These are phyloP conservation scores for Malus sieversii DNA, from an alignment of 306 rosid genomes.

Conservation along the genomic window DNA sequence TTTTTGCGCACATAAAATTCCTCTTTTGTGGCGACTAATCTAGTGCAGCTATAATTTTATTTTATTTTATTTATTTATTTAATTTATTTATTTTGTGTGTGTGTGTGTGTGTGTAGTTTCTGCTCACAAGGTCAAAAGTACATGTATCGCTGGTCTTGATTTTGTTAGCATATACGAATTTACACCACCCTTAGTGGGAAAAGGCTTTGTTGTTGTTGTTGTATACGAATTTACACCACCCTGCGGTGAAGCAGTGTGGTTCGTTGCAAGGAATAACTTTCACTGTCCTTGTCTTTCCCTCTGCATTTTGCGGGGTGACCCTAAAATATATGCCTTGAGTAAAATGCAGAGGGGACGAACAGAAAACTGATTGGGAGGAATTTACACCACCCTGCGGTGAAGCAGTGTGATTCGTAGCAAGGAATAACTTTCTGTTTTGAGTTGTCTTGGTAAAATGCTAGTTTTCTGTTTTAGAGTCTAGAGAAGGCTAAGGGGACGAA, in stretches of 20 bases:
- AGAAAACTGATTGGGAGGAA: too few relatives aligned
- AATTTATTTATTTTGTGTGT: too few relatives aligned
- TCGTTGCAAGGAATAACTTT: not conserved
- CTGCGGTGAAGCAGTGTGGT: not conserved
- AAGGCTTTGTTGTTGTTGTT: too few relatives aligned
- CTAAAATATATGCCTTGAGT: not conserved
- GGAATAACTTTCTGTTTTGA: too few relatives aligned
- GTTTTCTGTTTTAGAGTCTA: too few relatives aligned
- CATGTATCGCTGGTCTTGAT: not conserved
- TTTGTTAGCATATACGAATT: not conserved
- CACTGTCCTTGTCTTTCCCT: not conserved
- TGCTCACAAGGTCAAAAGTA: not conserved
- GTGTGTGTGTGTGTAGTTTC: not conserved
- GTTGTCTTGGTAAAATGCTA: too few relatives aligned
- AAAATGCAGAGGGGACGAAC: not conserved
- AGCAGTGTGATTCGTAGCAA: too few relatives aligned
- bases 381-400: too few relatives aligned
- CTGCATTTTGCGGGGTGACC: not conserved
- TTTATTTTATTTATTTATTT: too few relatives aligned
- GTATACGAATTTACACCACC: not conserved
- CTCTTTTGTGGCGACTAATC: not conserved
- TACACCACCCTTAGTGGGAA: constrained; percentile 1
- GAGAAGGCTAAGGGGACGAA: not conserved
- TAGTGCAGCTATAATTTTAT: not conserved
- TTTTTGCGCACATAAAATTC: not conserved